Conservation (phyloP, 164 flowering plant species). For the Aristolochia contorta region DNA sequence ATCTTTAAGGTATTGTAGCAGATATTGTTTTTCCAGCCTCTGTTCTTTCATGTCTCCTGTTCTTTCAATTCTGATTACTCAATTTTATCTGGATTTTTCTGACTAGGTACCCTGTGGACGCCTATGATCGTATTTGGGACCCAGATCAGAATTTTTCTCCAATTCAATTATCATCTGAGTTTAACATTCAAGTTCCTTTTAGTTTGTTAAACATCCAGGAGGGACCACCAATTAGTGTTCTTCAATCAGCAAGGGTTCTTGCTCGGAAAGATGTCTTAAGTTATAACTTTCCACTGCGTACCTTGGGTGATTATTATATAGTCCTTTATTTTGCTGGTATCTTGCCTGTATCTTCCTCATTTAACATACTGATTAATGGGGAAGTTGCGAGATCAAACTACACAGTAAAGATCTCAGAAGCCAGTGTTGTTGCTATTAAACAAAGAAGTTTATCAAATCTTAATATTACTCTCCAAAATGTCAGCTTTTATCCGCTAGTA, state of each 20-base stretch:
- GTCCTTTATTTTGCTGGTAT: slow-evolving; percentile 81
- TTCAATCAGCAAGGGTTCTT: slow-evolving; percentile 68
- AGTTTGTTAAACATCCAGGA: slow-evolving; percentile 30
- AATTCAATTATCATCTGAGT: slow-evolving; percentile 41
- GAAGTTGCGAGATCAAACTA: slow-evolving; percentile 39
- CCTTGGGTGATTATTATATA: slow-evolving; percentile 47
- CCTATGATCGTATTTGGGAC: slow-evolving; percentile 83
- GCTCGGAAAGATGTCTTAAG: slow-evolving; percentile 35
- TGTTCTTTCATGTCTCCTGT: neutral
- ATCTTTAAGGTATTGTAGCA: slow-evolving; percentile 32
- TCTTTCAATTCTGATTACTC: neutral
- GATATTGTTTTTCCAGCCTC: neutral
- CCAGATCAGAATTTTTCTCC: slow-evolving; percentile 53
- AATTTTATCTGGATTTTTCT: neutral
- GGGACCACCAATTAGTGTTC: slow-evolving; percentile 54
- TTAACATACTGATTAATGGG: slow-evolving; percentile 54
- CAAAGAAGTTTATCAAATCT: slow-evolving; percentile 32
- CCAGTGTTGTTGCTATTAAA: slow-evolving; percentile 27
- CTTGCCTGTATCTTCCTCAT: slow-evolving; percentile 52
- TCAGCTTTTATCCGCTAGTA: slow-evolving; percentile 50
- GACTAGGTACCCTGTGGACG: slow-evolving; percentile 69
- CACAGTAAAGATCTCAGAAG: slow-evolving; percentile 32
- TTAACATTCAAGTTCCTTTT: slow-evolving; percentile 25
- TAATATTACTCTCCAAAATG: slow-evolving; percentile 45
- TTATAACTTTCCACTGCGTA: slow-evolving; percentile 48